Evolutionary conservation across 371 early-diverging fungal species (phyloP).

Genomic region (Mucor velutinosus): DNA sequence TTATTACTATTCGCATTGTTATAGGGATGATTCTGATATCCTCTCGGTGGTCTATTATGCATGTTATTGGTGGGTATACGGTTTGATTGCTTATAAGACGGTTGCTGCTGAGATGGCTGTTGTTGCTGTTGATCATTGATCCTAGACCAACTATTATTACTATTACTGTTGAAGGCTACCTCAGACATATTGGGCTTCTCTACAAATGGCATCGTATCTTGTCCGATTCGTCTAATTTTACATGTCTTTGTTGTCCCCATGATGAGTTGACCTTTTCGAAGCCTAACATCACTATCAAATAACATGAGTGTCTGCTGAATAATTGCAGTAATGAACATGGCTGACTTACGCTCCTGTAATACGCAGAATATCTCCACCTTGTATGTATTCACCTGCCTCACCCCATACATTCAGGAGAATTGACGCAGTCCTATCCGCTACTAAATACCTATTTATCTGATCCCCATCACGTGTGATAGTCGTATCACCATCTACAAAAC

Average conservation of each 20-base stretch:
- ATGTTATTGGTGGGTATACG: slow-evolving; percentile 2
- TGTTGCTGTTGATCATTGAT: slow-evolving; percentile 10
- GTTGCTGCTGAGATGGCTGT: not conserved
- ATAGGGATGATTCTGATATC: slow-evolving; percentile 1
- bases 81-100: not conserved
- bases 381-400: slow-evolving; percentile 42
- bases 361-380: slow-evolving; percentile 58
- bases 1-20: slow-evolving; percentile 1
- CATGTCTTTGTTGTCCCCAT: slow-evolving; percentile 17
- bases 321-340: not conserved
- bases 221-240: slow-evolving; percentile 38
- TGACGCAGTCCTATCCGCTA: slow-evolving; percentile 59
- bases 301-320: not conserved
- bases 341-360: slow-evolving; percentile 53
- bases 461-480: slow-evolving; percentile 49
- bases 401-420: slow-evolving; percentile 57
- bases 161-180: slow-evolving; percentile 5
- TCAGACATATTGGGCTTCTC: slow-evolving; percentile 47
- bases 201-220: slow-evolving; percentile 39
- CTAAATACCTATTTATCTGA: slow-evolving; percentile 49
- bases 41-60: not conserved
- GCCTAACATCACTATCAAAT: slow-evolving; percentile 19
- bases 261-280: slow-evolving; percentile 26
- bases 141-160: slow-evolving; percentile 5
- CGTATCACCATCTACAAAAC: slow-evolving; percentile 32